Conservation (phyloP, 2,329 filamentous ascomycete species). For the Tolypocladium sp. region DNA sequence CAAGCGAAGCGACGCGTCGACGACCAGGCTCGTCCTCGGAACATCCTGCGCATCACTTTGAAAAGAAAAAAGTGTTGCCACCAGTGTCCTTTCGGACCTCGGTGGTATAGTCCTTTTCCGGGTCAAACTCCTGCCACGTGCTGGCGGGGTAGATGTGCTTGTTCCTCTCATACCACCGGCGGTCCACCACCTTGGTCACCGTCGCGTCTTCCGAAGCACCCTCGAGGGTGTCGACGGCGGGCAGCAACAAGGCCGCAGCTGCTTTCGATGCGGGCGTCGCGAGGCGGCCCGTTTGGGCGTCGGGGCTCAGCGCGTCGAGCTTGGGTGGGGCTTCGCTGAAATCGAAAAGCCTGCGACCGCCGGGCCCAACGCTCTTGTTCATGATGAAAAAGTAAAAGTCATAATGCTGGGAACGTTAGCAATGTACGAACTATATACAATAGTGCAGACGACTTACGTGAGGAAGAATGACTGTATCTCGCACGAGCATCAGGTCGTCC, state of each 20-base stretch:
- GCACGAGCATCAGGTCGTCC: constrained; percentile 88
- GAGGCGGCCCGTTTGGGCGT: constrained; percentile 12
- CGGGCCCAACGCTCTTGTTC: constrained; percentile 71
- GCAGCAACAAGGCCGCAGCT: constrained; percentile 26
- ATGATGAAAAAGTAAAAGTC: constrained; percentile 96
- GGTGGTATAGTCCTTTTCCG: constrained; percentile 73
- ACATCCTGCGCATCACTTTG: constrained; percentile 20
- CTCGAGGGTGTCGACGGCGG: constrained; percentile 53
- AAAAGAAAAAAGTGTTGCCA: constrained; percentile 91
- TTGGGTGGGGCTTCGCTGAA: constrained; percentile 46
- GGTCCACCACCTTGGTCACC: constrained; percentile 87
- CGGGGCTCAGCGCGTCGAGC: constrained; percentile 1
- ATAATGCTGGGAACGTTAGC: constrained; percentile 59
- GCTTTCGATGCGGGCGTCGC: constrained; percentile 24
- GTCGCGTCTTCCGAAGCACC: constrained; percentile 69
- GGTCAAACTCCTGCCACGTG: constrained; percentile 91
- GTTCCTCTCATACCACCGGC: constrained; percentile 93
- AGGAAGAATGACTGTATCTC: constrained; percentile 84
- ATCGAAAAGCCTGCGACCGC: constrained; percentile 65
- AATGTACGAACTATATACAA: not conserved
- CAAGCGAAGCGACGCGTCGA: no score
- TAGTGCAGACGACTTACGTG: constrained; percentile 55
- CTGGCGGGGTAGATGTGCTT: constrained; percentile 98
- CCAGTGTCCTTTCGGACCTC: constrained; percentile 74
- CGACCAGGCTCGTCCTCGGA: no score